Conservation (phyloP, 768 basidiomycete species). For the Tricholoma furcatifolium region DNA sequence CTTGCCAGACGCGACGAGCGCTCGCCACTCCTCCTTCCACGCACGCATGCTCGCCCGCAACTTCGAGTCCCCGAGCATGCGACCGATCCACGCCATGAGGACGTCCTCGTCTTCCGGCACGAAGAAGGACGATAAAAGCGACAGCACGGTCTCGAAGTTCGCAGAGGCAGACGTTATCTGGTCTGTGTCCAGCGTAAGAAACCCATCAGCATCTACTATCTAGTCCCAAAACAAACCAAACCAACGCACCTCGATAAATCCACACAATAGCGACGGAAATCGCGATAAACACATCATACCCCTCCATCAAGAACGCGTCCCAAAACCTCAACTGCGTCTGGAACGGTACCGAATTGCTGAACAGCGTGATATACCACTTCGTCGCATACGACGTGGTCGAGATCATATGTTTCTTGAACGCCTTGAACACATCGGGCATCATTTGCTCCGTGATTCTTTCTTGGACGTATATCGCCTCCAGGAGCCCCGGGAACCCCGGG, state of each 20-base stretch:
- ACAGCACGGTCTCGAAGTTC: slow-evolving; percentile 89
- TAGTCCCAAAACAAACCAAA: neutral
- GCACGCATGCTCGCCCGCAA: slow-evolving; percentile 63
- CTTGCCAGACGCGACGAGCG: slow-evolving; percentile 62
- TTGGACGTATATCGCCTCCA: slow-evolving; percentile 95
- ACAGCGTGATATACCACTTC: slow-evolving; percentile 99
- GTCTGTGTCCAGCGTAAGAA: slow-evolving; percentile 46
- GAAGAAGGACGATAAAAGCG: slow-evolving; percentile 91
- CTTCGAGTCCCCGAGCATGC: slow-evolving; percentile 55
- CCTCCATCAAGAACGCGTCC: slow-evolving; percentile 93
- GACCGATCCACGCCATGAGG: slow-evolving; percentile 80
- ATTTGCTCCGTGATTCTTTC: slow-evolving; percentile 83
- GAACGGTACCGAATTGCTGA: slow-evolving; percentile 93
- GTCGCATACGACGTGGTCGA: slow-evolving; percentile 95
- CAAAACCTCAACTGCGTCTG: slow-evolving; percentile 92
- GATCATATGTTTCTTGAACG: slow-evolving; percentile 87
- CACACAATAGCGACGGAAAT: slow-evolving; percentile 88
- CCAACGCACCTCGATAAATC: slow-evolving; percentile 75
- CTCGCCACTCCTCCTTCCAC: slow-evolving; percentile 84
- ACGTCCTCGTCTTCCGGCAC: slow-evolving; percentile 88
- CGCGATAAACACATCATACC: slow-evolving; percentile 84
- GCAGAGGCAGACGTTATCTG: slow-evolving; percentile 79
- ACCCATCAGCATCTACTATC: neutral
- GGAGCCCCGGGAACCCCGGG: slow-evolving; percentile 93
- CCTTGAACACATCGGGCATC: slow-evolving; percentile 87